Base-by-base conservation (phyloP, 1,284 basidiomycete species). In the Melampsora larici-populina region DNA sequence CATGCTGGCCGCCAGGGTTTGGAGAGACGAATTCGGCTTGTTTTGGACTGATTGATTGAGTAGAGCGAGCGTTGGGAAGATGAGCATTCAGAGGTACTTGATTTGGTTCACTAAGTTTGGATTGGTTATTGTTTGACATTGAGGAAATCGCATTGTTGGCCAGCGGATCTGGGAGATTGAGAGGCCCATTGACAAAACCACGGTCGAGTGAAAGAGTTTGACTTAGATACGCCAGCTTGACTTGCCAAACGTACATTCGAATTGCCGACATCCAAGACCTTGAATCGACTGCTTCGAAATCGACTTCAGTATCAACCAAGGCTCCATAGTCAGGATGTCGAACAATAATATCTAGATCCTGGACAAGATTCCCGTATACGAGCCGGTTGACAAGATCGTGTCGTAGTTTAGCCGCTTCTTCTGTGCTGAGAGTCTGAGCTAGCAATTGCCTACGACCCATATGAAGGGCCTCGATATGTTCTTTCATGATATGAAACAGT, bases 301-400 rank as follows among this genome's bases (percentile, higher is more conserved):
- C 90, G 24, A 91, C 88, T 80, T 92, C 81, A 0, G 69, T 81
- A 60, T 84, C 93, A 36, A 95, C 91, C 29, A 98, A 87, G 4
- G 90, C 91, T 24, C 95, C 95, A 86, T 92, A 93, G 13, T 89
- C 90, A 17, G 95, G 92, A 85, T 97, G 94, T 26, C 96, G 88
- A 15, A 98, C 95, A 81, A 99, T 96, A 79, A 98, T 90, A 82
- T 98, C 96, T 65, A 97, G 86, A 2, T 91, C 92, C 82, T 98
- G 95, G 0, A 92, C 90, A 75, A 97, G 88, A 83, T 98, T 99
- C 65, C 93, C 94, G 76, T 89, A 89, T 73, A 96, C 94, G 9
- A 99, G 88, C 65, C 92, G 87, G 17, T 89, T 89, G 6, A 98
- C 94, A 82, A 94, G 95, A 79, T 95, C 93, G 66, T 90, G 87